Evolutionary conservation across 257 asterid species (phyloP), one percentile per base, ranked within the genome.

Genomic region (Primulina tabacum): DNA sequence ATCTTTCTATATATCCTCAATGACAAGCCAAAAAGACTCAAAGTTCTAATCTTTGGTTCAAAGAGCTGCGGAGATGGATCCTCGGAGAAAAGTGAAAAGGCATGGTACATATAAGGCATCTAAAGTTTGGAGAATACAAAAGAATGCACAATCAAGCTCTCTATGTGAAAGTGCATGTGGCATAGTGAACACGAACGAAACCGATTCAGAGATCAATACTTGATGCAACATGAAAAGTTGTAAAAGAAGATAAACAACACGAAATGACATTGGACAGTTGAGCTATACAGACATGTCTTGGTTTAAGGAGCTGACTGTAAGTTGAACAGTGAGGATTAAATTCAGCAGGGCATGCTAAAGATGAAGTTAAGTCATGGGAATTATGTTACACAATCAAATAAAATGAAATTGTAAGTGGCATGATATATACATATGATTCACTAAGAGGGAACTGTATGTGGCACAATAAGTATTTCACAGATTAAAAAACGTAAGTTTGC

Each of bases 141-240:
- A 29, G 43, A 17, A 6, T 58, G n/a, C 50, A 69, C 28, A 64
- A 34, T 43, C n/a, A 1, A 43, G n/a, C 12, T 43, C 53, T 43
- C 53, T 43, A 43, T 43, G 53, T 4, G 53, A 21, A 35, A 64
- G 21, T 37, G 43, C 21, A 34, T 24, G 68, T 64, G 71, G 65
- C 66, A n/a, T 37, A 62, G 55, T 57, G 52, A 24, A 28, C 26
- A 32, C 20, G 32, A 6, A 65, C 11, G 16, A 60, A 62, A 38
- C 57, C 63, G 38, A 4, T 43, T 14, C 53, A 43, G 6, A 43
- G 53, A 12, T n/a, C 53, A 43, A 43, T 43, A 4, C n/a, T 43
- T 3, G 18, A 43, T 6, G 12, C 53, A 43, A 43, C n/a, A 43
- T 43, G 53, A 43, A 43, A 43, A 43, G 17, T 43, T 43, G n/a